Base-by-base conservation (phyloP, 2,329 filamentous ascomycete species). In the Xylaria sp. region DNA sequence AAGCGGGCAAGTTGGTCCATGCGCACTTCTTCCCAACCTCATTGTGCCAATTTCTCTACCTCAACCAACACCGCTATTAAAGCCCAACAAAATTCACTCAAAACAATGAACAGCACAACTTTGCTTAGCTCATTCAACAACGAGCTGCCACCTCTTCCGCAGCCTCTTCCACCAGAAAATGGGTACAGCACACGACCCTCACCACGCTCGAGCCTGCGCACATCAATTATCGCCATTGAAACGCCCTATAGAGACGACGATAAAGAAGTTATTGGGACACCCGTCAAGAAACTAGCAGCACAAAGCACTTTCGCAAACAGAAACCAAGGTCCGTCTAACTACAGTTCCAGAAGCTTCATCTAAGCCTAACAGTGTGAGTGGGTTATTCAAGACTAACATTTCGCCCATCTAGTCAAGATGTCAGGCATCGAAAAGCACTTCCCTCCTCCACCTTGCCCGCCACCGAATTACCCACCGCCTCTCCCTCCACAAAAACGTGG, bases 401-500 rank as follows among this genome's bases (percentile, higher is more conserved):
- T 6, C 11, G 28, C 10, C 4, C 9, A 40, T 26, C n/a, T 54
- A 67, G 68, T 38, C 15, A 13, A 23, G 1, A 48, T 65, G 46
- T 48, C 49, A 10, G 2, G 53, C 17, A n/a, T 15, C 11, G 13
- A 26, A 4, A 56, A 31, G 6, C 48, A 17, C 33, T 11, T 44
- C 36, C 53, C 53, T 36, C 65, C 57, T 1, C 51, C 49, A 15
- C 58, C 59, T 6, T 38, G 42, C 54, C 66, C 54, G 4, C 65
- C 62, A 4, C 68, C 68, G 0, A 59, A 42, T 11, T 57, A 65
- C 17, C 65, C 65, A 1, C 65, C 65, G 2, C 68, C 67, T 3
- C 46, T n/a, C 15, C 65, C 65, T 0, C 11, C 20, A 15, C 42
- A 36, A 10, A 40, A 23, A 23, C 56, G 23, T 9, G 31, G 13